These are phyloP conservation scores for Candida boidinii DNA, from an alignment of 805 yeast species.

Conservation along the genomic window DNA sequence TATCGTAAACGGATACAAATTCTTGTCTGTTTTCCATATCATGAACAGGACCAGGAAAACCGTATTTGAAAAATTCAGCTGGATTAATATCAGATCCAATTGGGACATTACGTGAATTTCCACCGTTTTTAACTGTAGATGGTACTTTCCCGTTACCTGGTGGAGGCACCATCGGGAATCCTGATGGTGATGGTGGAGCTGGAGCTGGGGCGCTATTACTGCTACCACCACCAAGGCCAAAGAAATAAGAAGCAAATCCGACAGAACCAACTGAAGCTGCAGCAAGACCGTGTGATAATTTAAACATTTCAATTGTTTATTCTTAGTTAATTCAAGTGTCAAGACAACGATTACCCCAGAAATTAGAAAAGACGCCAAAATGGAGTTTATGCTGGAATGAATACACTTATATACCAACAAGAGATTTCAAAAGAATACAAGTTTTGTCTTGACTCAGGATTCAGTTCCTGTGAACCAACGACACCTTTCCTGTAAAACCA, in stretches of 20 bases:
- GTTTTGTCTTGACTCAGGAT: no score
- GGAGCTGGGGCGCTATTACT: constrained; percentile 10
- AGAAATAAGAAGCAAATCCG: constrained; percentile 19
- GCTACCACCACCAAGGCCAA: constrained; percentile 16
- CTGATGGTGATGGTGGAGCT: constrained; percentile 8
- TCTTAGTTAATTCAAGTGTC: no score
- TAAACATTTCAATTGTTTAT: no score
- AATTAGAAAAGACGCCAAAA: no score
- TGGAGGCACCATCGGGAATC: constrained; percentile 5
- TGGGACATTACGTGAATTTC: constrained; percentile 5
- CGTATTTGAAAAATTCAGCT: constrained; percentile 76
- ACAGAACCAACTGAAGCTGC: constrained; percentile 13
- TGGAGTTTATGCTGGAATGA: no score
- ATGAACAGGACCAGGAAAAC: constrained; percentile 92
- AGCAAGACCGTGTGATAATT: no score
- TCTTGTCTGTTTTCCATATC: constrained; percentile 69
- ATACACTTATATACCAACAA: no score
- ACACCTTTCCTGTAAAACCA: no score
- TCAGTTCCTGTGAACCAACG: no score
- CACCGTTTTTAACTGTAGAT: background rate
- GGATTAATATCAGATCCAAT: constrained; percentile 49
- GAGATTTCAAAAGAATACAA: no score
- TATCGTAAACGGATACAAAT: constrained; percentile 79
- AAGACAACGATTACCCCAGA: no score
- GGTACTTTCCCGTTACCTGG: constrained; percentile 1